Base-by-base conservation (phyloP, 768 basidiomycete genomes). In the Roridomyces roridus region DNA sequence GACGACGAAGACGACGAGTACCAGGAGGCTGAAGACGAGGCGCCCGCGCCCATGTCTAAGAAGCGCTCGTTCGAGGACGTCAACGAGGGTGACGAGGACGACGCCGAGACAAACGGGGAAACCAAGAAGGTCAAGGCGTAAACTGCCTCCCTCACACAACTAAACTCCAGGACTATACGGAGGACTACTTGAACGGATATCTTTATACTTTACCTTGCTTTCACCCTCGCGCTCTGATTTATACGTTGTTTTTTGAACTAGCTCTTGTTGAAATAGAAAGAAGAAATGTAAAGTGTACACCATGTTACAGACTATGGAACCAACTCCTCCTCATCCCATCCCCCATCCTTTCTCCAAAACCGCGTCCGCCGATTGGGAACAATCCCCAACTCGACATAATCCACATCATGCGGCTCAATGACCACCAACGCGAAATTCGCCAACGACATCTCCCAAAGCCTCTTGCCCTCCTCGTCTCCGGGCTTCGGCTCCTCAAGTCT, bases 361-460 rank as follows among this genome's bases (percentile, higher is more conserved):
- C 71, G 67, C 24, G 83, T 85, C 66, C 91, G 73, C 59, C 77
- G 77, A 61, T 91, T 81, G 9, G 88, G 89, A 21, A 73, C 53
- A 18, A 78, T 74, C 0, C 73, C 80, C 26, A 94, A 63, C 66
- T 89, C 89, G 15, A 87, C 66, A 72, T 82, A 83, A 67, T 95
- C 93, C 29, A 93, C 84, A 50, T 83, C 80, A 2, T 72, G 65
- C 1, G 91, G 88, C 64, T 94, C 91, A 26, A 94, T 74, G 11
- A 92, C 68, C 37, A 94, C 63, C 65, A 94, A 68, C 17, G 88
- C 85, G 62, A 92, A 94, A 65, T 91, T 89, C 9, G 70, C 61
- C 57, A 89, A 68, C 28, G 92, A 88, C 31, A 46, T 67, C 48
- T 83, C 77, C 76, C 83, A 76, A 48, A 80, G 73, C 68, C 67